Base-by-base conservation (phyloP, 306 rosid species). In the Trichosanthes cucumerina region DNA sequence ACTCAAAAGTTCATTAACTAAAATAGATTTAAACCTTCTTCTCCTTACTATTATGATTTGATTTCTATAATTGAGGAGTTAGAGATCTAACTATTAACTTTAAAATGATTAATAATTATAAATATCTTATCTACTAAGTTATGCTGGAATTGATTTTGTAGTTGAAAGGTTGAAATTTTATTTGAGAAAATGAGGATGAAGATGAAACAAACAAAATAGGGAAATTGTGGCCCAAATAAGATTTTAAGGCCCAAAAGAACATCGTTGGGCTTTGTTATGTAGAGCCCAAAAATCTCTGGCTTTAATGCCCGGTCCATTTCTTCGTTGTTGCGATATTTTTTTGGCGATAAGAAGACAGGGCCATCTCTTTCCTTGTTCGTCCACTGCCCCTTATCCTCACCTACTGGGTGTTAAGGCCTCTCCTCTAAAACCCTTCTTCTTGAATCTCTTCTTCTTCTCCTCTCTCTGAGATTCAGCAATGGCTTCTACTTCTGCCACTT, bases 401-500 rank as follows among this genome's bases (percentile, higher is more conserved):
- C 93, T 90, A 86, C 87, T 65, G 46, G 3, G 50, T 43, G 47
- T 43, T 43, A 19, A 19, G 46, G 28, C 79, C 64, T 76, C 66
- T 50, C 77, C 69, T 82, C 80, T 64, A 79, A 87, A 82, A 76
- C 79, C 77, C 81, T 52, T 50, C 46, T 68, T 70, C 57, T 44
- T 78, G 1, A 31, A 33, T 28, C 81, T 34, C 60, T 74, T 60
- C 60, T 74, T 60, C 75, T 43, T 43, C 19, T 19, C 21, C 62
- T 39, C 79, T 28, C 60, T 6, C 26, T 38, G 34, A 52, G 78
- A 36, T 28, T 57, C 60, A 26, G 77, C 56, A 78, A 84, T 88
- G 86, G 79, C 97, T 85, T 82, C 83, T 54, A 76, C 89, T 50
- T 78, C 87, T 76, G 43, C 83, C 58, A 79, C 89, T 24, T 78